Percentiles rank a stretch among this genome's conserved stretches.
These are phyloP conservation scores for Coemansia sp. DNA, from an alignment of 192 early-diverging fungal genomes.

Conservation along the genomic window DNA sequence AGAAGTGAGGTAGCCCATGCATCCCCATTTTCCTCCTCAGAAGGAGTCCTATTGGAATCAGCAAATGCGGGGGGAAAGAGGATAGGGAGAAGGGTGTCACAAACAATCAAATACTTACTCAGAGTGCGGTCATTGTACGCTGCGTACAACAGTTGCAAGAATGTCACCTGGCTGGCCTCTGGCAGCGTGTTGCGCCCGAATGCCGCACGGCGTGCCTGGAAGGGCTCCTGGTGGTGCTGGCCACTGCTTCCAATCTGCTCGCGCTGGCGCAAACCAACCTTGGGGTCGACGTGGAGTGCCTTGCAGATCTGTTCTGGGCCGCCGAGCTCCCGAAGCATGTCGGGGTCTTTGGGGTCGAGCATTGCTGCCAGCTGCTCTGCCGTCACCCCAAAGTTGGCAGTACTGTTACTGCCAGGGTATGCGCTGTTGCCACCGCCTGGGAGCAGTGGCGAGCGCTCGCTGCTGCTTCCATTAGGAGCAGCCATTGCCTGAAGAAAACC, in stretches of 20 bases:
- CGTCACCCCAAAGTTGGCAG: slow-evolving; percentile 47
- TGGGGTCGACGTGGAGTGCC: slow-evolving; percentile 62
- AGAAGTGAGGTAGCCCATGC: not conserved
- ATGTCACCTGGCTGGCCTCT: slow-evolving; percentile 54
- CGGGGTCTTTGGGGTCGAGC: slow-evolving; percentile 67
- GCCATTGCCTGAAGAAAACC: slow-evolving; percentile 11
- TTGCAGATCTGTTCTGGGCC: slow-evolving; percentile 60
- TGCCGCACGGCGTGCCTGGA: slow-evolving; percentile 52
- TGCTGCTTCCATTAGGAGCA: slow-evolving; percentile 30
- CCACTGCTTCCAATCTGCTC: slow-evolving; percentile 44
- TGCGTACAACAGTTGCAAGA: slow-evolving; percentile 56
- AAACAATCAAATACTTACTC: slow-evolving; percentile 37
- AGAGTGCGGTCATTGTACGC: slow-evolving; percentile 74
- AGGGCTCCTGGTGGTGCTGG: slow-evolving; percentile 44
- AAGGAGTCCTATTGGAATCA: not conserved
- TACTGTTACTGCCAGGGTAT: slow-evolving; percentile 4
- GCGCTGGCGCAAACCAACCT: slow-evolving; percentile 56
- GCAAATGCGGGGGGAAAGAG: not conserved
- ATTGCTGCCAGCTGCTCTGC: slow-evolving; percentile 57
- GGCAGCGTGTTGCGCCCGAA: slow-evolving; percentile 59
- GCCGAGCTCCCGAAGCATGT: slow-evolving; percentile 58
- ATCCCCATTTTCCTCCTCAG: not conserved
- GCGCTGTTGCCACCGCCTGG: slow-evolving; percentile 16
- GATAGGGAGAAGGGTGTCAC: not conserved
- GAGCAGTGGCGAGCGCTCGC: slow-evolving; percentile 52